Evolutionary conservation across 495 filamentous ascomycete species (phyloP).

Genomic region (Xylaria curta): DNA sequence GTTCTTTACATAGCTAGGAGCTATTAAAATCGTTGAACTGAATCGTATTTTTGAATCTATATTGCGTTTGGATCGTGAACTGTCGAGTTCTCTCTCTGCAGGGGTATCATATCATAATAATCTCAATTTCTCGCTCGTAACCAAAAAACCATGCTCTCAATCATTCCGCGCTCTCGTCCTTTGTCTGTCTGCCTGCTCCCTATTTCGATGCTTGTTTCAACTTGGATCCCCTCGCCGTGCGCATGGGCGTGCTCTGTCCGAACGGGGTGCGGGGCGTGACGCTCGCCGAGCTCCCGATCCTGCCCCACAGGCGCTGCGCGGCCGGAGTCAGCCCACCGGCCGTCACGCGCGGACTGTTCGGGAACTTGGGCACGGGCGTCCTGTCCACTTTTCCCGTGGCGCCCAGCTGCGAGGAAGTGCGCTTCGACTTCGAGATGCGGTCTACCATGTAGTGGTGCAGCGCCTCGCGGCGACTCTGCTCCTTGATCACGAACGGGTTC

Average conservation of each 20-base stretch:
- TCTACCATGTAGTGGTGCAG: slow-evolving; percentile 94
- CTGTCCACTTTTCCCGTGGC: slow-evolving; percentile 62
- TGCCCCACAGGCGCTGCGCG: slow-evolving; percentile 75
- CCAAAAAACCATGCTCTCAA: neutral
- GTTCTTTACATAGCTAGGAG: neutral
- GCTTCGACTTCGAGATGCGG: slow-evolving; percentile 73
- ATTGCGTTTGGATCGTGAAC: neutral
- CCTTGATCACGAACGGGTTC: slow-evolving; percentile 83
- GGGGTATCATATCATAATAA: slow-evolving; percentile 25
- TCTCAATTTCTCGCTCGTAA: neutral
- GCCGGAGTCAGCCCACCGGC: slow-evolving; percentile 74
- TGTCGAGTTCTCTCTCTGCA: slow-evolving; percentile 15
- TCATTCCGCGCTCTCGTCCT: neutral
- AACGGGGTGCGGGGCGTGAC: slow-evolving; percentile 57
- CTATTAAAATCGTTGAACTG: neutral
- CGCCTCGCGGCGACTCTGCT: slow-evolving; percentile 78
- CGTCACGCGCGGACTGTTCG: slow-evolving; percentile 71
- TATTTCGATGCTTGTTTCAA: slow-evolving; percentile 38
- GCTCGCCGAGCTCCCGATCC: slow-evolving; percentile 62
- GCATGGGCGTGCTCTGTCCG: slow-evolving; percentile 46
- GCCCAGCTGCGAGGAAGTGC: slow-evolving; percentile 55
- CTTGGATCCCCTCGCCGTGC: slow-evolving; percentile 40
- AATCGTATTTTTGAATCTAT: neutral
- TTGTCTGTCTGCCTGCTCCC: neutral
- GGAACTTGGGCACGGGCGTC: slow-evolving; percentile 73